Conservation (phyloP, 495 filamentous ascomycete genomes). For the Chlorociboria aeruginascens region DNA sequence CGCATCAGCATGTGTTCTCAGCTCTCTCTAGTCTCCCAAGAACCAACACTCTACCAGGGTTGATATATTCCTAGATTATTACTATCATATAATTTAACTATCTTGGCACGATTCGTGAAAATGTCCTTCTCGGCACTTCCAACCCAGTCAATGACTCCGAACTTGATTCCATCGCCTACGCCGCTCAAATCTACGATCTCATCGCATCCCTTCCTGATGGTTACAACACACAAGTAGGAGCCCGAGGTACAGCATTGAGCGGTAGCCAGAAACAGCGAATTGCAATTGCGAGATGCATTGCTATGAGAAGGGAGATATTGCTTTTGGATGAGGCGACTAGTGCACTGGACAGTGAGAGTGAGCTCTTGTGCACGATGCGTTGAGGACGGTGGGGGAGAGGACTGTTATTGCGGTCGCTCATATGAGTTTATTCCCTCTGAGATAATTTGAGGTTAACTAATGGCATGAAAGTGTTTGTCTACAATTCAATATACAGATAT, state of each 20-base stretch:
- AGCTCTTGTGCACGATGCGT: constrained; percentile 26
- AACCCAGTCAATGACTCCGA: not conserved
- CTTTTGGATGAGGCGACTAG: constrained; percentile 65
- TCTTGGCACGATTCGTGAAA: constrained; percentile 35
- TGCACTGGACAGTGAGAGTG: constrained; percentile 44
- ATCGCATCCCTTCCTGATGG: constrained; percentile 34
- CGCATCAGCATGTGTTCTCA: constrained; percentile 33
- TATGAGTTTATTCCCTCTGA: not conserved
- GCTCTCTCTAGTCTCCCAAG: constrained; percentile 42
- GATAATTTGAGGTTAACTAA: no score
- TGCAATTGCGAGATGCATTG: constrained; percentile 51
- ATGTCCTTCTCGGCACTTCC: constrained; percentile 29
- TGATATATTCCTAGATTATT: no score
- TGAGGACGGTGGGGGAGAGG: constrained; percentile 22
- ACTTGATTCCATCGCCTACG: not conserved
- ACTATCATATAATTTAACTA: no score
- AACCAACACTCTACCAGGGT: constrained; percentile 37
- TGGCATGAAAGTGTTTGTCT: constrained; percentile 20
- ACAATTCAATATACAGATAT: constrained; percentile 36
- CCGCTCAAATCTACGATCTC: constrained; percentile 23
- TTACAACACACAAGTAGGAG: constrained; percentile 45
- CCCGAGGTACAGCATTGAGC: constrained; percentile 48
- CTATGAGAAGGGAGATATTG: constrained; percentile 45
- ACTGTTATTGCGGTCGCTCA: constrained; percentile 62
- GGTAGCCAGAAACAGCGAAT: constrained; percentile 65